These are phyloP conservation scores for Eucalyptus polybractea DNA, from an alignment of 345 rosid species.

Conservation along the genomic window DNA sequence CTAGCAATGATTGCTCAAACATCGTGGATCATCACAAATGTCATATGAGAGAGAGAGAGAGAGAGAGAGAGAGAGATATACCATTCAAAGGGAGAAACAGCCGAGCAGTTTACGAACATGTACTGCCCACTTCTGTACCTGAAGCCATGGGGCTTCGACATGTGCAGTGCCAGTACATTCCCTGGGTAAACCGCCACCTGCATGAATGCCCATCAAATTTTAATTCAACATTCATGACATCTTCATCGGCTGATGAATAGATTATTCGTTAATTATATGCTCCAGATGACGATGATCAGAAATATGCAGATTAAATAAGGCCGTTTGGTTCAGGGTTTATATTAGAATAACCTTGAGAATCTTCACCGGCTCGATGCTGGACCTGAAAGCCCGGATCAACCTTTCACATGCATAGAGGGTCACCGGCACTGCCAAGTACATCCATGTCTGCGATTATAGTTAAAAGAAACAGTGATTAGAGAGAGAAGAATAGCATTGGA, in stretches of 20 bases:
- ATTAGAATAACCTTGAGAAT: slow-evolving; percentile 43
- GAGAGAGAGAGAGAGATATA: neutral
- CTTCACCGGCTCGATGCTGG: slow-evolving; percentile 74
- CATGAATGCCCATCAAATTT: neutral
- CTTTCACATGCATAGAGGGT: slow-evolving; percentile 58
- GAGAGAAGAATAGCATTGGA: neutral
- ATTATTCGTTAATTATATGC: neutral
- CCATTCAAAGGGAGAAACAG: slow-evolving; percentile 87
- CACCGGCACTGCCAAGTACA: slow-evolving; percentile 72
- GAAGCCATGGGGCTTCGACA: slow-evolving; percentile 86
- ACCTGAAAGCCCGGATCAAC: slow-evolving; percentile 58
- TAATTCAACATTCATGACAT: neutral
- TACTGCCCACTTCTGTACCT: slow-evolving; percentile 86
- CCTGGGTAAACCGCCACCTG: slow-evolving; percentile 84
- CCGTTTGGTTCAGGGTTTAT: neutral
- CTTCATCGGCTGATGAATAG: neutral
- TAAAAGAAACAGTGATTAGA: neutral
- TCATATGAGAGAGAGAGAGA: neutral
- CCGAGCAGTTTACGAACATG: slow-evolving; percentile 82
- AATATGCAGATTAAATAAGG: neutral
- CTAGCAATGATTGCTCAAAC: neutral
- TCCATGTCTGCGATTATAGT: slow-evolving; percentile 58
- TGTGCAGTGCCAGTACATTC: slow-evolving; percentile 64
- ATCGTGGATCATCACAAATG: neutral
- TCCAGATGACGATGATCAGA: neutral